Conservation (phyloP, 257 asterid species). For the Jacaranda copaia region DNA sequence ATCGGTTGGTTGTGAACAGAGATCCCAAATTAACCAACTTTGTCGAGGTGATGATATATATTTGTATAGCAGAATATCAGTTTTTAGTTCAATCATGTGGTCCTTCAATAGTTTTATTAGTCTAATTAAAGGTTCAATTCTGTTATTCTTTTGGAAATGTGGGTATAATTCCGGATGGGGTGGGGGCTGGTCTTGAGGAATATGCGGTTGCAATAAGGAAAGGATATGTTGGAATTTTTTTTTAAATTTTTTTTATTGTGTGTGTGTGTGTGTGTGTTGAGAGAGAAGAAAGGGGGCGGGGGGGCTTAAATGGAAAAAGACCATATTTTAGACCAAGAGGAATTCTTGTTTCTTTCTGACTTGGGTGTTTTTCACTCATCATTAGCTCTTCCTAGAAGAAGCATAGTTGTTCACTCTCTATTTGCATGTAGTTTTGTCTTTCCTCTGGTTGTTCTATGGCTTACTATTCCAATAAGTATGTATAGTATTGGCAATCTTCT, state of each 20-base stretch:
- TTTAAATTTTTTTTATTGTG: too few relatives aligned
- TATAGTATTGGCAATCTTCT: background rate
- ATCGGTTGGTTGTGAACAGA: slow-evolving; percentile 85
- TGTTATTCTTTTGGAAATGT: slow-evolving; percentile 1
- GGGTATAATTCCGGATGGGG: background rate
- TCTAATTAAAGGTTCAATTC: background rate
- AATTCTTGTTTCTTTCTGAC: slow-evolving; percentile 1
- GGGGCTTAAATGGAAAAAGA: background rate
- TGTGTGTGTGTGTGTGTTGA: too few relatives aligned
- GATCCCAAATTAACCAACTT: slow-evolving; percentile 94
- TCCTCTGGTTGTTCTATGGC: background rate
- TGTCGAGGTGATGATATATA: slow-evolving; percentile 64
- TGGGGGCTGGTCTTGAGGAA: background rate
- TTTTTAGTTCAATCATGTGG: background rate
- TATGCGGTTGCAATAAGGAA: background rate
- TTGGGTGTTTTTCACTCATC: background rate
- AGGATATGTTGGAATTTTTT: background rate
- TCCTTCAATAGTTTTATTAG: background rate
- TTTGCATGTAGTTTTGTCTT: slow-evolving; percentile 7
- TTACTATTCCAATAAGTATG: background rate
- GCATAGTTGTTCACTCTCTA: background rate
- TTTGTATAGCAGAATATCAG: background rate
- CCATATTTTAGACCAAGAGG: background rate
- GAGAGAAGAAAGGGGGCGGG: too few relatives aligned
- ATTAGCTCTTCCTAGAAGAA: background rate